A percentile compares a stretch with the other conserved stretches of the same genome.
phyloP scores from a whole-genome alignment of 1,284 basidiomycete species.

The Microbotryum saponariae region DNA sequence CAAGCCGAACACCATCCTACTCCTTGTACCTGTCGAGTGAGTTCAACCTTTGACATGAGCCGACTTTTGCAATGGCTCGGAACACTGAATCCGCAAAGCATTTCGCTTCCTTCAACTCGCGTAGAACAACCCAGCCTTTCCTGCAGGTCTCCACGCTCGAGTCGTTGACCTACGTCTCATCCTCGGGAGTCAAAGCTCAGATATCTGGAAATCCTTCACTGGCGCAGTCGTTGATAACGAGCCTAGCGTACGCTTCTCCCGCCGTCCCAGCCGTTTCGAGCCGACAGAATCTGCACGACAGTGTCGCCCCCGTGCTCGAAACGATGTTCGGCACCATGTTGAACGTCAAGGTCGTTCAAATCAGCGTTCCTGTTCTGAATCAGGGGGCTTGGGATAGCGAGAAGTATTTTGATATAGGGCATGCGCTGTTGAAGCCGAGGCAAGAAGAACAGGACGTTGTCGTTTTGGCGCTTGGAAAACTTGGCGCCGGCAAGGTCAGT shows the following conservation, averaged over 20 bases:
- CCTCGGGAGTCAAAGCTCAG: neutral
- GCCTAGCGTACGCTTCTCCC: neutral
- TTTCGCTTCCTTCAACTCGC: neutral
- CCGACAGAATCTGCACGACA: neutral
- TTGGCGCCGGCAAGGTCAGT: neutral
- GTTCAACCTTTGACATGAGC: neutral
- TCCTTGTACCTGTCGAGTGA: constrained; percentile 12
- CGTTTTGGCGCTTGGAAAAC: constrained; percentile 10
- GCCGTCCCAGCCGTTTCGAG: neutral
- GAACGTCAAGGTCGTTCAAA: neutral
- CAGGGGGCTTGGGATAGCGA: constrained; percentile 4
- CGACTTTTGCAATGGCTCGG: neutral
- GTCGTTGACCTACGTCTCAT: neutral
- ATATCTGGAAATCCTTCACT: constrained; percentile 5
- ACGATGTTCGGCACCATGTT: neutral
- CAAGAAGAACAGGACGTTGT: constrained; percentile 11
- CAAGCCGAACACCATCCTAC: constrained; percentile 10
- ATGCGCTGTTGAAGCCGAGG: constrained; percentile 6
- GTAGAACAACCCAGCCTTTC: constrained; percentile 8
- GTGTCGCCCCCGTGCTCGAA: constrained; percentile 9
- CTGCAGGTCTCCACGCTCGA: constrained; percentile 3
- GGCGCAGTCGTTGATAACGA: constrained; percentile 8
- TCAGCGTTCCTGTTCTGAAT: neutral
- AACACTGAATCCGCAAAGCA: neutral
- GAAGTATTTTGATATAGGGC: constrained; percentile 12